Percentiles rank a stretch among this genome's conserved stretches.
Evolutionary conservation across 1,139 yeast genomes (phyloP).

Genomic region (Geotrichum australiense): DNA sequence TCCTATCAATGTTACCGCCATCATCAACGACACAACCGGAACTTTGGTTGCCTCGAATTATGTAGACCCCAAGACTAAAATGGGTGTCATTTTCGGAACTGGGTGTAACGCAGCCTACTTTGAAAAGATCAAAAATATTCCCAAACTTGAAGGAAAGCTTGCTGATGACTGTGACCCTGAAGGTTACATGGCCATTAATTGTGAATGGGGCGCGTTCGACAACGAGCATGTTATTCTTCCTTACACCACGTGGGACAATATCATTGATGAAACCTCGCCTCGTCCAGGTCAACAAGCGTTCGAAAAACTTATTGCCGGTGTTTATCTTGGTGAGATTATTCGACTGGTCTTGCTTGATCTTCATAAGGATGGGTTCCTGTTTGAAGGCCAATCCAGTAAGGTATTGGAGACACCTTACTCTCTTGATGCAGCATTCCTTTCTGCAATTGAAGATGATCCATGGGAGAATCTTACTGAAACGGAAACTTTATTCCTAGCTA

Average conservation of each 20-base stretch:
- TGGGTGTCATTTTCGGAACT: constrained; percentile 97
- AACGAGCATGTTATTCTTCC: constrained; percentile 76
- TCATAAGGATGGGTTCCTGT: constrained; percentile 55
- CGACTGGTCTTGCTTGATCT: constrained; percentile 76
- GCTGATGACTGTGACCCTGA: constrained; percentile 54
- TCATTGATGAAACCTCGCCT: constrained; percentile 79
- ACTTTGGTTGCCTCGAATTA: constrained; percentile 94
- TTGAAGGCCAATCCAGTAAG: constrained; percentile 59
- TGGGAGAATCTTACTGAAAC: constrained; percentile 78
- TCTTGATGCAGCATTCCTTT: constrained; percentile 85
- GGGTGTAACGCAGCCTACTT: constrained; percentile 97
- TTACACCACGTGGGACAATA: constrained; percentile 78
- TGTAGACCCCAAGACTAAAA: constrained; percentile 77
- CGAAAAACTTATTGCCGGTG: constrained; percentile 97
- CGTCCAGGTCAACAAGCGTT: constrained; percentile 95
- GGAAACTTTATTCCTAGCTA: constrained; percentile 52
- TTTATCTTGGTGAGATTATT: constrained; percentile 87
- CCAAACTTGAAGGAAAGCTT: constrained; percentile 71
- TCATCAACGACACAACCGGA: constrained; percentile 96
- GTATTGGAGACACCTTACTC: constrained; percentile 55
- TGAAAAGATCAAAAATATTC: constrained; percentile 66
- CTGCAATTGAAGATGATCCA: constrained; percentile 83
- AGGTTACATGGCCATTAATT: constrained; percentile 89
- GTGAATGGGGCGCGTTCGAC: constrained; percentile 98
- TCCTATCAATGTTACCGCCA: constrained; percentile 82